Evolutionary conservation across 352 stramenopile genomes (phyloP), one percentile per base, ranked within the genome.

Genomic region (Globisporangium sylvaticum): DNA sequence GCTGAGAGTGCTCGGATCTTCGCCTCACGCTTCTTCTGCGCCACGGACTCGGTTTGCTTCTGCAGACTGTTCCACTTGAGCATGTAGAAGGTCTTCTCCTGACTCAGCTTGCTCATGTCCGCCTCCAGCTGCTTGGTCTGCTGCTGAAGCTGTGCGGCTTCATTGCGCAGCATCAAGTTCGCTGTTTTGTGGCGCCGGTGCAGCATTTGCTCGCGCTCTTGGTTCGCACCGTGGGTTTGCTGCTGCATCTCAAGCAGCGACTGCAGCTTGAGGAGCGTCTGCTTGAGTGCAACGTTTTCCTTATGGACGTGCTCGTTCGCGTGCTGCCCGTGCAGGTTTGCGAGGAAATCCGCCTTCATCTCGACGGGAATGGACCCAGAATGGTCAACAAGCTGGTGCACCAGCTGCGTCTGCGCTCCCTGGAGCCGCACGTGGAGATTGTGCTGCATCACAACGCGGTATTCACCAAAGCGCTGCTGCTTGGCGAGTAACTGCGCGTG

Each of bases 251-350:
- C 74, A 22, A 81, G 75, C 15, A 92, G 64, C 15, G 85, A 73
- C n/a, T 89, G 80, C 7, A 94, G 67, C 39, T 87, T 89, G 7
- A 92, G 62, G 12, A 92, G 62, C 10, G 83, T 84, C 67, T 89
- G 81, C 62, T 90, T 90, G 54, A 94, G 73, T 20, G 73, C 62
- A 10, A 82, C 70, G 52, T 91, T 94, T 58, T 94, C 85, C 20
- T 80, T 73, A n/a, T 83, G 77, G 7, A 85, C 64, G 27, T 73
- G 70, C 14, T 84, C 76, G 24, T 77, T 54, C 0, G 75, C 74
- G 24, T 76, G 72, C 29, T 90, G 78, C 3, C 71, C 66, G 12
- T 75, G 75, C n/a, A 92, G 44, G 3, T 78, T 73, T 24, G 77
- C 77, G 3, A 87, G 66, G 34, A 89, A 75, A 4, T 63, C 71